Base-by-base conservation (phyloP, 225 moss, liverwort and hornwort species). In the Antitrichia curtipendula region DNA sequence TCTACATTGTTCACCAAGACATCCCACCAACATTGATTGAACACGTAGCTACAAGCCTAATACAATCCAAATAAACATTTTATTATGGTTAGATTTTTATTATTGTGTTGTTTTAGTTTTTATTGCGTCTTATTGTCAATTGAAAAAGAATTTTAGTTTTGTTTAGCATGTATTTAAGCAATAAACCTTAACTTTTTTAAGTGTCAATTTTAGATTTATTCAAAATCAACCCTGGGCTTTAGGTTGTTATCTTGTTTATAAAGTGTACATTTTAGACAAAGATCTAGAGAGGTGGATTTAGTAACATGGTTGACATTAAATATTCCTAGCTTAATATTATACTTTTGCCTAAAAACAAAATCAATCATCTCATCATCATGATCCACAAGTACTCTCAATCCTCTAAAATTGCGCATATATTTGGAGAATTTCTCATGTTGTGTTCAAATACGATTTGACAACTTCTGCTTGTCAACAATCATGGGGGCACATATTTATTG, bases 81-180 rank as follows among this genome's bases (percentile, higher is more conserved):
- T 15, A 15, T 2, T 41, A 69, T 15, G 4, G 8, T 41, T 70
- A 0, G n/a, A n/a, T n/a, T n/a, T n/a, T 8, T 25, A 41, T 41
- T 25, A 25, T 14, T 41, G 27, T 2, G 1, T 14, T 70, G 27
- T 41, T 24, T 41, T 70, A 16, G 25, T 16, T 41, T 27, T 8
- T 41, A 8, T 43, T 70, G 27, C 25, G 2, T 43, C 6, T 43
- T 16, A 0, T 27, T 71, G 9, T 16, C 9, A 71, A 71, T 27
- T 9, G 2, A 27, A 41, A 70, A 1, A 5, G 0, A 9, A 27
- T 6, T 36, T 65, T 0, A 65, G 0, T n/a, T 65, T 65, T 65
- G 3, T 10, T 20, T 21, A n/a, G 11, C 6, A 65, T 65, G 12
- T 11, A 65, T 20, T n/a, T n/a, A n/a, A 65, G 20, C 2, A 6